phyloP scores from a whole-genome alignment of 345 rosid species.

The Eucalyptus coolabah region DNA sequence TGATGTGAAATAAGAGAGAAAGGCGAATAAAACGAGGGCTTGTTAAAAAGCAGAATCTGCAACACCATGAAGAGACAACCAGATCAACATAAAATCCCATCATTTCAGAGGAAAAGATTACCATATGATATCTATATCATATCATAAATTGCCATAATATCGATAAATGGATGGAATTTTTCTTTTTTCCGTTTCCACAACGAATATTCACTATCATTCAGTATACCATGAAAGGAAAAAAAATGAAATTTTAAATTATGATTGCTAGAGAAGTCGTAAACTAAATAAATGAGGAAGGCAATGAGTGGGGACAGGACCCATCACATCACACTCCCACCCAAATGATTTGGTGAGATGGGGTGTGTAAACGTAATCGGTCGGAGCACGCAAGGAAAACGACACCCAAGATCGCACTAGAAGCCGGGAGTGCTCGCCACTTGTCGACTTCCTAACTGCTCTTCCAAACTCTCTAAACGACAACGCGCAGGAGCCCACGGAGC shows the following conservation, averaged over 20 bases:
- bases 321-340: background rate
- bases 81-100: background rate
- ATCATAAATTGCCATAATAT: background rate
- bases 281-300: background rate
- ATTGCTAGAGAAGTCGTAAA: background rate
- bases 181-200: background rate
- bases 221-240: background rate
- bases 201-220: background rate
- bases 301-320: background rate
- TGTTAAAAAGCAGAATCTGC: background rate
- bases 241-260: background rate
- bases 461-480: constrained; percentile 2
- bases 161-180: background rate
- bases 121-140: background rate
- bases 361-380: background rate
- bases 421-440: constrained; percentile 42
- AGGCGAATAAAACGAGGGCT: background rate
- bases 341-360: background rate
- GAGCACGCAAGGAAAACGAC: background rate
- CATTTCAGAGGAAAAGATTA: background rate
- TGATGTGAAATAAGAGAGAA: background rate
- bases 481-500: background rate
- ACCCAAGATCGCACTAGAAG: constrained; percentile 12
- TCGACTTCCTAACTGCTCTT: constrained; percentile 22
- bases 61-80: background rate